Evolutionary conservation across 164 flowering plant species (phyloP), one percentile per base, ranked within the genome.

Genomic region (Vitis cinerea): DNA sequence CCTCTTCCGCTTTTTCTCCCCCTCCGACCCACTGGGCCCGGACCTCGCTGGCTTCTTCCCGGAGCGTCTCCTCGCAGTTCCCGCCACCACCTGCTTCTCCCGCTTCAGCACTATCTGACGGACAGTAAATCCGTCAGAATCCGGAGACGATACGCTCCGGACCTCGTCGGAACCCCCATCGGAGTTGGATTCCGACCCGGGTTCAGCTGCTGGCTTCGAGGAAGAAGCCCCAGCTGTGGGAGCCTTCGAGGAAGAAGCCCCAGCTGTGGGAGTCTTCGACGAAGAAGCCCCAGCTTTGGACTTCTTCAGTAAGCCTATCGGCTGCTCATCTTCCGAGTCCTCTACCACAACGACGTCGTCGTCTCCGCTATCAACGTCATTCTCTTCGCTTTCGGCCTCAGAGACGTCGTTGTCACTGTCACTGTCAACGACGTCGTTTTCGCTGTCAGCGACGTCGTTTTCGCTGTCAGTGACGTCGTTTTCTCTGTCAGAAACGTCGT

Each of bases 111-210:
- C 48, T 13, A 73, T 53, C 5, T 77, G 78, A 58, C 68, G 66
- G 69, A 78, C 23, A 9, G 65, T 67, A 71, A 70, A 73, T 50
- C 37, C 78, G 23, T 81, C 70, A 15, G 53, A 61, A 13, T 48
- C 55, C 1, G 80, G 83, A 1, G 75, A 72, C 15, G 70, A 71
- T 0, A 12, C 47, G 3, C 62, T 44, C 11, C 63, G 27, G 49
- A 17, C 29, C 27, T 23, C 27, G 27, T 23, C 27, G 27, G 27
- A 23, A 31, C 50, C 58, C n/a, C 30, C 51, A 4, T 55, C 59
- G 50, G 56, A 50, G 12, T 13, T 47, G 47, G 23, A 54, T 2
- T 66, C 78, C 11, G 79, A 58, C 1, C 57, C 74, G 29, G 71
- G 27, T 51, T 27, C 77, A 10, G 76, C 6, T 37, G 61, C 4